Evolutionary conservation across 2,329 filamentous ascomycete genomes (phyloP), one percentile per base, ranked within the genome.

Genomic region (Aspergillus brunneoviolaceus): DNA sequence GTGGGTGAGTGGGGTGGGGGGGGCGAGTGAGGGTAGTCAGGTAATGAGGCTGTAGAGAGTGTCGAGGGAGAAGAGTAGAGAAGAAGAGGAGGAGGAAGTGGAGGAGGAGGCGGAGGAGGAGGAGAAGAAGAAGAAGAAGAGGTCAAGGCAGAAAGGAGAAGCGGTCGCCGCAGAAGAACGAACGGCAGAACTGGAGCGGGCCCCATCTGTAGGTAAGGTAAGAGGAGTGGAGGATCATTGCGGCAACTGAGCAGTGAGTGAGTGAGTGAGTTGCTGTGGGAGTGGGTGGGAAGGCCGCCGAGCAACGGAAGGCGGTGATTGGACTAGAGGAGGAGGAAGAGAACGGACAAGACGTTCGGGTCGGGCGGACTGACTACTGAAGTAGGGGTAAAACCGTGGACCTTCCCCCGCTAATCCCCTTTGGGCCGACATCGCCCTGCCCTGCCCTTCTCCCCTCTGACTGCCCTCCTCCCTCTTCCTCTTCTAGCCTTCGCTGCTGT

Each of bases 261-360:
- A 14, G 33, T 35, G 10, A 14, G 33, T 35, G 10, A 35, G 33
- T 16, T 6, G 11, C 11, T 12, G 33, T 35, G 33, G 33, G 33
- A n/a, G 66, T 35, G 65, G 67, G 67, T 60, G 69, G 69, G 69
- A 75, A 70, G 74, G 69, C 67, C 68, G 69, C 71, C 69, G 69
- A 63, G 63, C 63, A 60, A 65, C 56, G 50, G 58, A 54, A 62
- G 58, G 33, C 39, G 51, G 21, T 76, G 70, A 76, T 76, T 76
- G 74, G 74, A 45, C 64, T 66, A 73, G 69, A 72, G 66, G 72
- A 76, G 74, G 74, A 74, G 73, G 39, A 67, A 61, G 59, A 57
- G 61, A 33, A 55, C 61, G 61, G 59, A 70, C 59, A 67, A 62
- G 60, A 63, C 57, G 39, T 58, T 35, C 56, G 62, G 58, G 60